Percentiles rank a stretch among this genome's conserved stretches.
Conservation (phyloP, 2,329 filamentous ascomycete species). For the Colletotrichum scovillei region DNA sequence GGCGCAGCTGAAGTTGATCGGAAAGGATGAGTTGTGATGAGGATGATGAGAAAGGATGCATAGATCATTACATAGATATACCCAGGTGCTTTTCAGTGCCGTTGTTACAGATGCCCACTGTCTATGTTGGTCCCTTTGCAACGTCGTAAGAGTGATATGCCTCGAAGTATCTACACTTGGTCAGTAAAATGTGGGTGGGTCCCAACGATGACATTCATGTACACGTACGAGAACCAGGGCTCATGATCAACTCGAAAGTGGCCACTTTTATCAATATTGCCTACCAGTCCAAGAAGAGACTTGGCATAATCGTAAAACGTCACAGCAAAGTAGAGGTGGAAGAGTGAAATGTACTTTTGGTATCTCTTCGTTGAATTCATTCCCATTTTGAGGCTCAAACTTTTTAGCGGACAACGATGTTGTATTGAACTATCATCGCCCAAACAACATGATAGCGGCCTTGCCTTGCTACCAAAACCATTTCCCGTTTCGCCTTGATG, state of each 20-base stretch:
- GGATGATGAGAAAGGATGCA: background rate
- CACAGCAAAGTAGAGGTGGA: background rate
- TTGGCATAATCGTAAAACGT: background rate
- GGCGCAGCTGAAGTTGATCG: slow-evolving; percentile 32
- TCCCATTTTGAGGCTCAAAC: slow-evolving; percentile 35
- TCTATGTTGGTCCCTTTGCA: background rate
- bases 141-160: background rate
- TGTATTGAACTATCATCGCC: slow-evolving; percentile 39
- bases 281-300: fast-evolving
- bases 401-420: slow-evolving; percentile 40
- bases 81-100: slow-evolving; percentile 1
- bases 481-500: slow-evolving; percentile 67
- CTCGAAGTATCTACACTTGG: background rate
- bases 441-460: slow-evolving; percentile 38
- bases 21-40: slow-evolving; percentile 44
- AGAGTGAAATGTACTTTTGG: slow-evolving; percentile 21
- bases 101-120: background rate
- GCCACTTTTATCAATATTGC: too few relatives aligned
- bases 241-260: background rate
- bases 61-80: slow-evolving; percentile 27
- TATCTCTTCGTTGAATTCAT: slow-evolving; percentile 36
- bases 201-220: background rate
- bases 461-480: slow-evolving; percentile 62
- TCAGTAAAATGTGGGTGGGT: background rate
- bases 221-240: background rate